Percentiles rank a stretch among this genome's conserved stretches.
Evolutionary conservation across 805 yeast genomes (phyloP).

Genomic region (Lachancea waltii): DNA sequence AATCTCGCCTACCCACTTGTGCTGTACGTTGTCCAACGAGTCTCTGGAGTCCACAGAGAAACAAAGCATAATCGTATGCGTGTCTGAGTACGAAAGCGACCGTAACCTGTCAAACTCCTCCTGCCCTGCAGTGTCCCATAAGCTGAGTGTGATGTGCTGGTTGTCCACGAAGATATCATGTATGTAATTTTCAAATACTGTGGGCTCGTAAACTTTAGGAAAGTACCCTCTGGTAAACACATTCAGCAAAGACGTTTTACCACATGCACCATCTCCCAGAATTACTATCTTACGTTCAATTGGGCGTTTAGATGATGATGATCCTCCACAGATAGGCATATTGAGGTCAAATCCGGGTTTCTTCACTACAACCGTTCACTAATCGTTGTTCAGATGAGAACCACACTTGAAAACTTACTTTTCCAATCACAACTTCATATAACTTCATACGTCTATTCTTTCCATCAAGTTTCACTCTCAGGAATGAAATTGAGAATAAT

Average conservation of each 20-base stretch:
- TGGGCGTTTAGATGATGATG: constrained; percentile 28
- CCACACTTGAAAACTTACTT: too few species aligned
- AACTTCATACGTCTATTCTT: too few species aligned
- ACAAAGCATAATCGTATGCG: constrained; percentile 95
- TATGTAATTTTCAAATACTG: constrained; percentile 94
- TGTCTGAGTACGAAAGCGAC: constrained; percentile 87
- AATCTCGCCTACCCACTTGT: constrained; percentile 95
- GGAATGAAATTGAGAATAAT: too few species aligned
- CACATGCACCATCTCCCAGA: constrained; percentile 98
- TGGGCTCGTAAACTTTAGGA: constrained; percentile 97
- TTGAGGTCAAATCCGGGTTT: too few species aligned
- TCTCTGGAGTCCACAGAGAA: constrained; percentile 92
- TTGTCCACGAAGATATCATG: constrained; percentile 96
- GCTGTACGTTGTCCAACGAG: constrained; percentile 88
- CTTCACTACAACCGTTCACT: not conserved
- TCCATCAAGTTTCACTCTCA: too few species aligned
- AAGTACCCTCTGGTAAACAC: constrained; percentile 96
- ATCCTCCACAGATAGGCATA: constrained; percentile 28
- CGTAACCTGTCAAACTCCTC: constrained; percentile 95
- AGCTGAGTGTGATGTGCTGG: constrained; percentile 81
- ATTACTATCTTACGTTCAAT: constrained; percentile 91
- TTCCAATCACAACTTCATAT: too few species aligned
- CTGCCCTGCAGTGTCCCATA: constrained; percentile 99
- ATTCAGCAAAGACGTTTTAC: constrained; percentile 89
- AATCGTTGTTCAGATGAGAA: not conserved